Evolutionary conservation across 2,329 filamentous ascomycete species (phyloP).

Genomic region (Arthroderma sp.): DNA sequence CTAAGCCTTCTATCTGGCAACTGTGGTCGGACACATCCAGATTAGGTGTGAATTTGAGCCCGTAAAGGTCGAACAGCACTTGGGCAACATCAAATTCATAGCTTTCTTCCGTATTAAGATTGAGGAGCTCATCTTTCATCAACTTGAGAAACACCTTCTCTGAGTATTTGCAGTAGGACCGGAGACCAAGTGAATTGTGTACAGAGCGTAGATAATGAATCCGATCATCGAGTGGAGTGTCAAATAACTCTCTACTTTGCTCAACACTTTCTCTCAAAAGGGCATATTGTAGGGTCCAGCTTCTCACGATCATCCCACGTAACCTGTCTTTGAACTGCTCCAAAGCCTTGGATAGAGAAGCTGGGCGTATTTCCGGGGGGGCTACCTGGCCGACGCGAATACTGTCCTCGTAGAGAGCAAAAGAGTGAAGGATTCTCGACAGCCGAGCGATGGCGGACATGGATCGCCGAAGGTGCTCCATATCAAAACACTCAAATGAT

Average conservation of each 20-base stretch:
- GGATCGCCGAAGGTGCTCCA: constrained; percentile 60
- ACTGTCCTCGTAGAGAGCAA: constrained; percentile 72
- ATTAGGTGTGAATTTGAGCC: constrained; percentile 59
- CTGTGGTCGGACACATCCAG: constrained; percentile 63
- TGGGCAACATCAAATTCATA: constrained; percentile 80
- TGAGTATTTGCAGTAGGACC: constrained; percentile 71
- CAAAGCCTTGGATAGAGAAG: constrained; percentile 26
- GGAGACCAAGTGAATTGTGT: constrained; percentile 70
- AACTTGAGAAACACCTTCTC: constrained; percentile 82
- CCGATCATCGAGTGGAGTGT: constrained; percentile 55
- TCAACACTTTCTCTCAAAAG: constrained; percentile 61
- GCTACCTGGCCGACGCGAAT: constrained; percentile 62
- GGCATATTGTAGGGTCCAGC: constrained; percentile 78
- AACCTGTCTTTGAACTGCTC: constrained; percentile 52
- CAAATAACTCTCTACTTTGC: constrained; percentile 52
- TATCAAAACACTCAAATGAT: constrained; percentile 74
- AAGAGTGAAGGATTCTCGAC: constrained; percentile 61
- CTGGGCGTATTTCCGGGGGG: constrained; percentile 45
- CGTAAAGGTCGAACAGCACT: constrained; percentile 70
- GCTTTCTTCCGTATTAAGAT: constrained; percentile 60
- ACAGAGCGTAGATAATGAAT: constrained; percentile 69
- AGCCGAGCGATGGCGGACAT: constrained; percentile 59
- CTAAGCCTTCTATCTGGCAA: constrained; percentile 63
- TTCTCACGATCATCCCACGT: constrained; percentile 73
- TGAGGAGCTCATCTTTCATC: constrained; percentile 72